Percentiles rank a stretch among this genome's conserved stretches.
These are phyloP conservation scores for Vigna nakashimae DNA, from an alignment of 306 rosid genomes.

Conservation along the genomic window DNA sequence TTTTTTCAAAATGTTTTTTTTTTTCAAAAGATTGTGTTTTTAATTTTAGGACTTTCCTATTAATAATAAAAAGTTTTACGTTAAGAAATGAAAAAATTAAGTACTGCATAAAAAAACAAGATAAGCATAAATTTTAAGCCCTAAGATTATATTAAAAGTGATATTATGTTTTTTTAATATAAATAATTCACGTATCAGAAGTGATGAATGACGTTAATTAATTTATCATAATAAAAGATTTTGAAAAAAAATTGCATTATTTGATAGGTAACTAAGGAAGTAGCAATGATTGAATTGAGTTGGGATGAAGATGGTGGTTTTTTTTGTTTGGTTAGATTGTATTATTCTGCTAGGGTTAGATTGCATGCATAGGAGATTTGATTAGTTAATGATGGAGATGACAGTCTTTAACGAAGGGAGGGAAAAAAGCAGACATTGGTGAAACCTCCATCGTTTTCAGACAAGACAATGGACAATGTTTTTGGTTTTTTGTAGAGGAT, in stretches of 20 bases:
- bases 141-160: no score
- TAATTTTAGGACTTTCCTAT: no score
- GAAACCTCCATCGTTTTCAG: conserved; percentile 50
- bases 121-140: no score
- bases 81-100: no score
- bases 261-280: conserved; percentile 15
- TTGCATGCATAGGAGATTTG: conserved; percentile 36
- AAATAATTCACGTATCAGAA: no score
- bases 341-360: conserved; percentile 43
- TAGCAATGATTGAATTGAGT: conserved; percentile 33
- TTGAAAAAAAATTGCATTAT: background rate
- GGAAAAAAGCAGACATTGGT: conserved; percentile 48
- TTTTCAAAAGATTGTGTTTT: no score
- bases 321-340: conserved; percentile 42
- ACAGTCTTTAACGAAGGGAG: conserved; percentile 42
- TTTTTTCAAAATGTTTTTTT: no score
- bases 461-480: conserved; percentile 56
- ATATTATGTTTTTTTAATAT: no score
- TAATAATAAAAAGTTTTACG: no score
- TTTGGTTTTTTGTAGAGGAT: conserved; percentile 36
- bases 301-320: background rate
- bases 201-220: no score
- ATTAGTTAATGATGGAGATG: conserved; percentile 46
- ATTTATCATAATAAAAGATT: no score
- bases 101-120: no score